phyloP scores from a whole-genome alignment of 2,329 filamentous ascomycete species.

The Nothophoma quercina region DNA sequence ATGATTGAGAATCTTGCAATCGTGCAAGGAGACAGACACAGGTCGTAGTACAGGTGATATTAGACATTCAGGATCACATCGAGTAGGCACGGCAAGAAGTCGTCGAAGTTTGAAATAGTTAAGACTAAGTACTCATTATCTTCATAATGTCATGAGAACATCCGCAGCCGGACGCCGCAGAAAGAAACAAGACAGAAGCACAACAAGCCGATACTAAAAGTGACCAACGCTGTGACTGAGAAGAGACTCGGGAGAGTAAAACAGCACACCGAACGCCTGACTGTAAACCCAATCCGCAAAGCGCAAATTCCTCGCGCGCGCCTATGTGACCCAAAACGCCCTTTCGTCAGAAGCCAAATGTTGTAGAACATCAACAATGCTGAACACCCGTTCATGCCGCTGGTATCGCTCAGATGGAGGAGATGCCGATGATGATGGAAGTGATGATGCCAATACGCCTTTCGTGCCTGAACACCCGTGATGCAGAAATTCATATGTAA shows the following conservation, averaged over 20 bases:
- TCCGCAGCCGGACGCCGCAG: slow-evolving; percentile 27
- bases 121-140: slow-evolving; percentile 34
- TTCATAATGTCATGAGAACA: slow-evolving; percentile 38
- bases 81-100: too few species aligned
- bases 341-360: slow-evolving; percentile 28
- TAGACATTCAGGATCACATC: too few species aligned
- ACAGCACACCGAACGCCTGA: slow-evolving; percentile 29
- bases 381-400: slow-evolving; percentile 19
- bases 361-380: slow-evolving; percentile 23
- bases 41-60: too few species aligned
- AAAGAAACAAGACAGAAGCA: slow-evolving; percentile 32
- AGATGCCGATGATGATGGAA: slow-evolving; percentile 24
- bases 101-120: slow-evolving; percentile 16
- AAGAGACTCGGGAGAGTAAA: slow-evolving; percentile 19
- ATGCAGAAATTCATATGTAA: slow-evolving; percentile 17
- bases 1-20: too few species aligned
- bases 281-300: slow-evolving; percentile 21
- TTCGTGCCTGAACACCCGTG: slow-evolving; percentile 29
- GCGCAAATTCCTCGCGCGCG: slow-evolving; percentile 25
- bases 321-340: slow-evolving; percentile 34
- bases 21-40: too few species aligned
- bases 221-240: slow-evolving; percentile 20
- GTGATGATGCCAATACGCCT: slow-evolving; percentile 30
- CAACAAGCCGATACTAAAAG: slow-evolving; percentile 21
- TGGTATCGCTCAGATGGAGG: slow-evolving; percentile 16